Conservation (phyloP, 441 rosid species). For the Macaranga tanarius region DNA sequence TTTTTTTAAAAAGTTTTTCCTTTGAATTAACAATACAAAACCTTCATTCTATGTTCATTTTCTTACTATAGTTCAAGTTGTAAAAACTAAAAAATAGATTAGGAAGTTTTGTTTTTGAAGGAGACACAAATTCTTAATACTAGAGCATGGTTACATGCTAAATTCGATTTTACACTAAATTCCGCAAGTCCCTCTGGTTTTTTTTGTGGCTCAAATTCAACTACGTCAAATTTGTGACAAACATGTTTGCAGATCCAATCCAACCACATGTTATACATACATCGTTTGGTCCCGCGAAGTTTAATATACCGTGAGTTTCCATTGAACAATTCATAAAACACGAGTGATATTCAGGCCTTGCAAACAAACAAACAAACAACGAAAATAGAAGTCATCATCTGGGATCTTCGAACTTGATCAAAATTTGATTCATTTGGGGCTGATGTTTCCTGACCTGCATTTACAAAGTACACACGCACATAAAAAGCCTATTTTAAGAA, state of each 20-base stretch:
- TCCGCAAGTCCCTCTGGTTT: no score
- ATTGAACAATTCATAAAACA: background rate
- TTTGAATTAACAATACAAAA: no score
- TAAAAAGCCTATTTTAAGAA: background rate
- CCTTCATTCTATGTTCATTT: no score
- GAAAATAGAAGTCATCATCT: slow-evolving; percentile 7
- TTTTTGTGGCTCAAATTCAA: no score
- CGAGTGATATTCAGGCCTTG: background rate
- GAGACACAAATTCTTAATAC: no score
- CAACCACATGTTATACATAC: background rate
- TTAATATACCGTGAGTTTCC: background rate
- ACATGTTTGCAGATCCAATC: background rate
- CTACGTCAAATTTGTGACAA: no score
- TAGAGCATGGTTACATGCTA: no score
- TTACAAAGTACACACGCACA: background rate
- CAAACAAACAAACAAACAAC: slow-evolving; percentile 12
- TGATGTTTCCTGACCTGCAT: slow-evolving; percentile 76
- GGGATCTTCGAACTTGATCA: slow-evolving; percentile 64
- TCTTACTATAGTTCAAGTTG: no score
- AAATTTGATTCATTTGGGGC: slow-evolving; percentile 61
- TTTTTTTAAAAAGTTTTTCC: no score
- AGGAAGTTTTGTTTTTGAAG: no score
- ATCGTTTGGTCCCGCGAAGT: background rate
- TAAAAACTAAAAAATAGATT: no score
- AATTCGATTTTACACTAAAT: no score